A percentile compares a stretch with the other conserved stretches of the same genome.
Evolutionary conservation across 257 asterid genomes (phyloP).

Genomic region (Coffea eugenioides): DNA sequence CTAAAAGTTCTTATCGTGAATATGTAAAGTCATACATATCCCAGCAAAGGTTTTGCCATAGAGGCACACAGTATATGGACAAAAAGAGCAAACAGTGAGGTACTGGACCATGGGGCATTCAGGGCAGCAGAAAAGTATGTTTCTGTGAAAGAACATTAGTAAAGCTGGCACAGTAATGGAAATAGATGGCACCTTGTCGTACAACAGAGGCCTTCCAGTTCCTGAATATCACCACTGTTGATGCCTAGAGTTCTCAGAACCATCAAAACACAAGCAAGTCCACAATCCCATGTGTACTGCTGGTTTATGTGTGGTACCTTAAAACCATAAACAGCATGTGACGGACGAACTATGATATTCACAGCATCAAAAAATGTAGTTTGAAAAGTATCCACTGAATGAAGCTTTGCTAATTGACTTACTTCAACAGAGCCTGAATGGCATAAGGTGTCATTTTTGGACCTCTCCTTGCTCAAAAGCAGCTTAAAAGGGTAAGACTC

Average conservation of each 20-base stretch:
- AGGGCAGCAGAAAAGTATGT: background rate
- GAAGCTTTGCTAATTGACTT: conserved; percentile 29
- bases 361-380: background rate
- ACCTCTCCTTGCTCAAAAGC: conserved; percentile 36
- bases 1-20: background rate
- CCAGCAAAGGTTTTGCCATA: background rate
- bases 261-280: conserved; percentile 94
- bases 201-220: conserved; percentile 60
- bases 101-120: background rate
- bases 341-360: background rate
- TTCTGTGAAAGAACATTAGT: background rate
- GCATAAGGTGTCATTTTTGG: conserved; percentile 30
- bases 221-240: conserved; percentile 44
- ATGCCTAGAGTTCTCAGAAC: conserved; percentile 68
- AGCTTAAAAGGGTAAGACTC: conserved; percentile 41
- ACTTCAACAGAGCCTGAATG: conserved; percentile 48
- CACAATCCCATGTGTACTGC: conserved; percentile 87
- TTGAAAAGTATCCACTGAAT: background rate
- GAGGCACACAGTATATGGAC: background rate
- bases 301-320: conserved; percentile 90
- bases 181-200: conserved; percentile 64
- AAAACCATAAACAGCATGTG: conserved; percentile 22
- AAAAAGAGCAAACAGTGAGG: background rate
- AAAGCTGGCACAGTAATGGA: background rate
- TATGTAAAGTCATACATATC: background rate